Base-by-base conservation (phyloP, 371 early-diverging fungal genomes). In the Mortierella sp. region DNA sequence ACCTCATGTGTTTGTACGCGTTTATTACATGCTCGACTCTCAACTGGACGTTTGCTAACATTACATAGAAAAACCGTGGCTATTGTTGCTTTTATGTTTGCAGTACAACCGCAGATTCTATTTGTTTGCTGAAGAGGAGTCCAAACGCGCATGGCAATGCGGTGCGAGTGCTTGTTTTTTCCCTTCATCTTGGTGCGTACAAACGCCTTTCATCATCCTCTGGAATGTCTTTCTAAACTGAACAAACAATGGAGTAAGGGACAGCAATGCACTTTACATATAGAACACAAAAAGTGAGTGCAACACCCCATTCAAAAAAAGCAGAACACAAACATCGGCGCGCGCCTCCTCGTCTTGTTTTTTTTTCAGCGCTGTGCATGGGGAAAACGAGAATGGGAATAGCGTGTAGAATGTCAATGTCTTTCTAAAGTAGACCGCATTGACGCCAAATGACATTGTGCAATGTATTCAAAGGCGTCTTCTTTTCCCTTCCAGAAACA, bases 391-490 rank as follows among this genome's bases (percentile, higher is more conserved):
- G 24, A 50, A 3, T 11, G 16, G 24, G n/a, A n/a, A 8, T 24
- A 21, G n/a, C 8, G 5, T 54, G 5, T 5, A 8, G 14, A 28
- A 61, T 61, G 34, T 2, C 21, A 61, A 61, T 61, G 61, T 61
- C 61, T 34, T 61, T 61, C 61, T 61, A 61, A 61, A 61, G 61
- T 61, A 21, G 16, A 61, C 31, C 34, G 34, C 34, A 61, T 61
- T 31, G 61, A 61, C 34, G 19, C 31, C 61, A 61, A 31, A 9
- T 16, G 31, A 16, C 61, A 34, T 5, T 61, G 61, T 31, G 61
- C 31, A 4, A 16, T 11, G 0, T n/a, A 8, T 24, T 24, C 54
- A 54, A 24, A n/a, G 2, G 54, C 24, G 54, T 24, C 19, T 5
- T 54, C 54, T n/a, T 10, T 6, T 54, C n/a, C 24, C 61, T 4